Conservation (phyloP, 2,329 filamentous ascomycete genomes). For the Apiospora phragmitis region DNA sequence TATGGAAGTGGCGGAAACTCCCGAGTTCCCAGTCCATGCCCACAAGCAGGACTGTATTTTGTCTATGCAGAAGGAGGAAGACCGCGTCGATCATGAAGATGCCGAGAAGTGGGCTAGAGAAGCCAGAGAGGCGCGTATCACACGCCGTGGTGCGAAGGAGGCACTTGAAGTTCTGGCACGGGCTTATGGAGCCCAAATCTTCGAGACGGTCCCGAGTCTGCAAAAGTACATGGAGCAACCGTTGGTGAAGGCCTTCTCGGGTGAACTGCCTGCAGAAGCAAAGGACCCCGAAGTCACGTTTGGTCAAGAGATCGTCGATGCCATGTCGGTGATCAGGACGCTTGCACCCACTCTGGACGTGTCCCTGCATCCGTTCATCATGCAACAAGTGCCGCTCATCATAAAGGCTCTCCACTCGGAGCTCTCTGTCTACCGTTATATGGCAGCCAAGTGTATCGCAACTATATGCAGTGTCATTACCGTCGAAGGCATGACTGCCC, state of each 20-base stretch:
- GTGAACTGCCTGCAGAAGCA: conserved; percentile 70
- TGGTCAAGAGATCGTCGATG: conserved; percentile 92
- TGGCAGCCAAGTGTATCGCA: conserved; percentile 94
- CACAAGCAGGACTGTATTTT: conserved; percentile 77
- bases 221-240: conserved; percentile 79
- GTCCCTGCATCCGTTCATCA: conserved; percentile 75
- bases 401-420: conserved; percentile 85
- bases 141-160: conserved; percentile 89
- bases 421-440: conserved; percentile 91
- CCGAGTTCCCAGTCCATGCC: conserved; percentile 86
- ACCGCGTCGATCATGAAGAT: conserved; percentile 84
- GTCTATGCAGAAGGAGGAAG: conserved; percentile 95
- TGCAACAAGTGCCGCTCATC: conserved; percentile 80
- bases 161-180: conserved; percentile 83
- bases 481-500: conserved; percentile 90
- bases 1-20: conserved; percentile 95
- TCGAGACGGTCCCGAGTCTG: conserved; percentile 83
- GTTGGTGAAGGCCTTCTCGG: conserved; percentile 71
- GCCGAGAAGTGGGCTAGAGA: conserved; percentile 88
- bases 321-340: conserved; percentile 87
- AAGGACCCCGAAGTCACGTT: conserved; percentile 71
- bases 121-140: conserved; percentile 84
- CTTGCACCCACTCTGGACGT: conserved; percentile 86
- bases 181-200: conserved; percentile 74
- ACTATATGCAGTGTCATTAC: conserved; percentile 97